phyloP scores from a whole-genome alignment of 2,329 filamentous ascomycete species.

The Talaromyces pinophilus region DNA sequence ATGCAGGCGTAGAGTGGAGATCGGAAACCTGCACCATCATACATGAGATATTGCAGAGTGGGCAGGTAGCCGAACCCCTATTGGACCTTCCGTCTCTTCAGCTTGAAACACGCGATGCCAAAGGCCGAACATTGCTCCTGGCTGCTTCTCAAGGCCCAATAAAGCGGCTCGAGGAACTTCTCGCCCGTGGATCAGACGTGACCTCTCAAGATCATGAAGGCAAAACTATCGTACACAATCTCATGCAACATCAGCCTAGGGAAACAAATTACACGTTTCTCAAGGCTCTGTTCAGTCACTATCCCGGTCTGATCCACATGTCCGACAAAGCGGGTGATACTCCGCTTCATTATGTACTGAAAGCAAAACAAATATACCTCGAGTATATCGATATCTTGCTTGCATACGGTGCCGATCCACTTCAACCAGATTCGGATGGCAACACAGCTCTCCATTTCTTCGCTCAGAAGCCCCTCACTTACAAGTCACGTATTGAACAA shows the following conservation, averaged over 20 bases:
- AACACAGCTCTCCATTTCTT: constrained; percentile 22
- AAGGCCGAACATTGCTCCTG: constrained; percentile 20
- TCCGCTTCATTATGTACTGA: constrained; percentile 21
- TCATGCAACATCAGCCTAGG: constrained; percentile 4
- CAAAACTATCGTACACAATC: constrained; percentile 24
- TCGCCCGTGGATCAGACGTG: constrained; percentile 25
- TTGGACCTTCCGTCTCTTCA: constrained; percentile 10
- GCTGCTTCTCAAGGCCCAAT: constrained; percentile 13
- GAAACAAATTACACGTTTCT: neutral
- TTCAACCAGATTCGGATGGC: constrained; percentile 22
- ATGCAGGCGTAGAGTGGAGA: neutral
- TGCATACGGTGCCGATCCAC: constrained; percentile 17
- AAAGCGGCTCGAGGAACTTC: constrained; percentile 20
- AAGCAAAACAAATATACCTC: neutral
- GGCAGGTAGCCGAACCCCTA: constrained; percentile 3
- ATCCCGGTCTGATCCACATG: neutral
- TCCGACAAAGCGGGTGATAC: constrained; percentile 19
- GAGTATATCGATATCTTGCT: constrained; percentile 11
- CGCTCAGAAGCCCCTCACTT: neutral
- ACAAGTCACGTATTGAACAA: constrained; percentile 11
- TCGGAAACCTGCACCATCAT: constrained; percentile 14
- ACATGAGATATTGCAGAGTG: constrained; percentile 7
- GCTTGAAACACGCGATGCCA: constrained; percentile 13
- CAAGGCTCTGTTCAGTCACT: constrained; percentile 3
- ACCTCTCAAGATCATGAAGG: constrained; percentile 25